A percentile compares a stretch with the other conserved stretches of the same genome.
phyloP scores from a whole-genome alignment of 78 protist genomes.

The Speleostelium caveatum region DNA sequence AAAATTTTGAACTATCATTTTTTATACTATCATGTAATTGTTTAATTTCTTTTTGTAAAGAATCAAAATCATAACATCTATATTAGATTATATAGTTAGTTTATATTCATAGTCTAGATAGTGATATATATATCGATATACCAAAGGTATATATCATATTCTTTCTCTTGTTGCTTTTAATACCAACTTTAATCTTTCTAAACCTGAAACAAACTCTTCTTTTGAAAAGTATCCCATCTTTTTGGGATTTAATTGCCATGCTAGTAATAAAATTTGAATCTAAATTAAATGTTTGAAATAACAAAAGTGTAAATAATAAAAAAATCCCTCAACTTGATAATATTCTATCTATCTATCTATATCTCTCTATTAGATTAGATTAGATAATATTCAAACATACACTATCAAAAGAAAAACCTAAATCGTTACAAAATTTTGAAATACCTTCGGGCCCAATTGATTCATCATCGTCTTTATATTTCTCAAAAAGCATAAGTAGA shows the following conservation, averaged over 20 bases:
- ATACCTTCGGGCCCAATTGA: constrained; percentile 64
- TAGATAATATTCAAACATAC: constrained; percentile 11
- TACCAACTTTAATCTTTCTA: constrained; percentile 22
- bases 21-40: not conserved
- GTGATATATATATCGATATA: not conserved
- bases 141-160: not conserved
- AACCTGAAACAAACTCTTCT: constrained; percentile 47
- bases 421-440: constrained; percentile 40
- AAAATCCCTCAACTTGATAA: not conserved
- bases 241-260: constrained; percentile 41
- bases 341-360: no score
- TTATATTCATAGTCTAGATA: not conserved
- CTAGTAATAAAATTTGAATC: constrained; percentile 57
- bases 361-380: no score
- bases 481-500: constrained; percentile 8
- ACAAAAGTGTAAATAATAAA: not conserved
- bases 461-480: constrained; percentile 32
- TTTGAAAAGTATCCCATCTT: constrained; percentile 58
- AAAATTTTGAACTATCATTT: constrained; percentile 20
- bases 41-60: constrained; percentile 5
- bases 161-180: not conserved
- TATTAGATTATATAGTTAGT: not conserved
- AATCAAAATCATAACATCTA: constrained; percentile 19
- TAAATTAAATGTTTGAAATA: not conserved
- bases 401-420: constrained; percentile 52